Evolutionary conservation across 306 rosid species (phyloP), one percentile per base, ranked within the genome.

Genomic region (Citrullus amarus): DNA sequence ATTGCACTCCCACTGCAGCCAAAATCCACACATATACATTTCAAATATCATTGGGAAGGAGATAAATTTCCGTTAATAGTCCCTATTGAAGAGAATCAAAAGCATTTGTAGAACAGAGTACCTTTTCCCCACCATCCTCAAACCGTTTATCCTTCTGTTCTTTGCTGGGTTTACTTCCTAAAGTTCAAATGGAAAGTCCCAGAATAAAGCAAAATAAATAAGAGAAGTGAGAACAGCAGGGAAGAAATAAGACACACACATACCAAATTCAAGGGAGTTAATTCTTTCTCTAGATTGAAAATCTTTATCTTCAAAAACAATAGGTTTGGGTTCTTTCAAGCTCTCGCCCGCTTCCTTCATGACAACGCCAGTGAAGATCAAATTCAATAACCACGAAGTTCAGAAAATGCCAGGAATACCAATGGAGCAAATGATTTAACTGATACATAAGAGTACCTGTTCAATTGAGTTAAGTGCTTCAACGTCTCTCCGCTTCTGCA

Each of bases 401-500:
- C 30, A 74, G 58, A 74, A 34, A n/a, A 51, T 28, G 43, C 16
- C 4, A 53, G 32, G 16, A 15, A 67, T 38, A 7, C 15, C 14
- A 43, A 59, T 56, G 8, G 53, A 58, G 18, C 15, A 30, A 51
- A 66, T 34, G 17, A 20, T 30, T 14, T 28, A 18, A 41, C 8
- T 79, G 12, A 34, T 50, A 28, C 56, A 8, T 57, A 48, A 76
- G 22, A 79, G 67, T 48, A 95, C 99, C 99, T 94, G 96, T 83
- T 85, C 86, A 55, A 95, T 66, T 43, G 97, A 88, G 57, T 85
- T 86, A 79, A 91, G 88, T 79, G 57, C 86, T 56, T 85, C 73
- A 80, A 82, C 77, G 82, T 92, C 96, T 79, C 88, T 55, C 84
- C 89, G 81, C 79, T 86, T 89, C 99, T 95, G 97, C 93, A 89